These are phyloP conservation scores for Pseudotulostoma volvatum DNA, from an alignment of 495 filamentous ascomycete species.

Conservation along the genomic window DNA sequence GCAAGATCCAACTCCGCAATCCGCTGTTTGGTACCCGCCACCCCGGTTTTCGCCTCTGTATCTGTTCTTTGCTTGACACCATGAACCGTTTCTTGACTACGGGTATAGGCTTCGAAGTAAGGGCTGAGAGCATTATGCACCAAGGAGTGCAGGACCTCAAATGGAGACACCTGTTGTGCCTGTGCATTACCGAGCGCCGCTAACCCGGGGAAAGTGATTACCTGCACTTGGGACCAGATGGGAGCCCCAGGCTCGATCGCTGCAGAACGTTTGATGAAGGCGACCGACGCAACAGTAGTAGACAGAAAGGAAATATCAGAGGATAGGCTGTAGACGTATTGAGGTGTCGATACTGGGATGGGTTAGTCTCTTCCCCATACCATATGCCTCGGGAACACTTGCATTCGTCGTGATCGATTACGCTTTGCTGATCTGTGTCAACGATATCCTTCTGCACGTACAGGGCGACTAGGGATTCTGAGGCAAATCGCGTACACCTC, in stretches of 20 bases:
- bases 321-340: conserved; percentile 61
- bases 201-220: conserved; percentile 76
- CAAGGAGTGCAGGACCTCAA: conserved; percentile 73
- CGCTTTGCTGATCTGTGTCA: conserved; percentile 35
- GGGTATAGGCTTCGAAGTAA: conserved; percentile 90
- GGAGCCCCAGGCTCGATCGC: conserved; percentile 68
- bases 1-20: conserved; percentile 84
- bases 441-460: conserved; percentile 78
- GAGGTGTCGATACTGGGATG: conserved; percentile 13
- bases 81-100: conserved; percentile 53
- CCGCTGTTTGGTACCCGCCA: conserved; percentile 92
- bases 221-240: conserved; percentile 71
- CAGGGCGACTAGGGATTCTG: conserved; percentile 68
- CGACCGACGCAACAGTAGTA: conserved; percentile 66
- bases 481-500: conserved; percentile 76
- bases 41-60: conserved; percentile 77
- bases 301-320: conserved; percentile 65
- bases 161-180: conserved; percentile 66
- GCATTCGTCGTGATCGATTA: conserved; percentile 31
- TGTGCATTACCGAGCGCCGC: conserved; percentile 44
- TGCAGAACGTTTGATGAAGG: conserved; percentile 73
- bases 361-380: not conserved
- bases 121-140: conserved; percentile 78
- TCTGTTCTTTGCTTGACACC: conserved; percentile 55
- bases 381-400: conserved; percentile 3